A percentile compares a stretch with the other conserved stretches of the same genome.
Evolutionary conservation across 306 rosid species (phyloP).

Genomic region (Casuarina glauca): DNA sequence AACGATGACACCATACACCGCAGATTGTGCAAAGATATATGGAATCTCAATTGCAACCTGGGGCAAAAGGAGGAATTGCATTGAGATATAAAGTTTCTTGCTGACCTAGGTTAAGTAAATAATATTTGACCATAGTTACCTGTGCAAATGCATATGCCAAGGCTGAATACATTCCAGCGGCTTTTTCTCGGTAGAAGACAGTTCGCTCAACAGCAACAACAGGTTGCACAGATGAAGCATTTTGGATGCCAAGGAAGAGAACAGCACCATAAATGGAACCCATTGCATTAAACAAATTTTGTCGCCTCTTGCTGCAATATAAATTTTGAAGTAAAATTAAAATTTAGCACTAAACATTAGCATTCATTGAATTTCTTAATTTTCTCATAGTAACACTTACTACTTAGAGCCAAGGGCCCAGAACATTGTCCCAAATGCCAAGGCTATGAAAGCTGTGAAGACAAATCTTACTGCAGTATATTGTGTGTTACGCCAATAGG

Average conservation of each 20-base stretch:
- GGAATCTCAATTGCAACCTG: constrained; percentile 61
- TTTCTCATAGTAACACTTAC: constrained; percentile 31
- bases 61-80: background rate
- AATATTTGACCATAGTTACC: constrained; percentile 20
- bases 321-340: background rate
- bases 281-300: constrained; percentile 43
- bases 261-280: constrained; percentile 57
- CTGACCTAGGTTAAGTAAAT: too few relatives aligned
- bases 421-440: constrained; percentile 57
- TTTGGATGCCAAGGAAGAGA: constrained; percentile 59
- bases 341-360: background rate
- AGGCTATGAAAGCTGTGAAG: constrained; percentile 40
- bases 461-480: constrained; percentile 53
- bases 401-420: constrained; percentile 59
- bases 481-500: constrained; percentile 55
- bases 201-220: constrained; percentile 58
- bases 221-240: constrained; percentile 50
- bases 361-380: background rate
- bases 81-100: background rate
- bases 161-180: constrained; percentile 67
- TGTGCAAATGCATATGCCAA: constrained; percentile 65
- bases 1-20: constrained; percentile 42
- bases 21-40: constrained; percentile 41
- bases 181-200: constrained; percentile 60
- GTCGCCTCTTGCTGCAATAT: constrained; percentile 22